A percentile compares a stretch with the other conserved stretches of the same genome.
phyloP scores from a whole-genome alignment of 2,329 filamentous ascomycete genomes.

The Apiospora phragmitis region DNA sequence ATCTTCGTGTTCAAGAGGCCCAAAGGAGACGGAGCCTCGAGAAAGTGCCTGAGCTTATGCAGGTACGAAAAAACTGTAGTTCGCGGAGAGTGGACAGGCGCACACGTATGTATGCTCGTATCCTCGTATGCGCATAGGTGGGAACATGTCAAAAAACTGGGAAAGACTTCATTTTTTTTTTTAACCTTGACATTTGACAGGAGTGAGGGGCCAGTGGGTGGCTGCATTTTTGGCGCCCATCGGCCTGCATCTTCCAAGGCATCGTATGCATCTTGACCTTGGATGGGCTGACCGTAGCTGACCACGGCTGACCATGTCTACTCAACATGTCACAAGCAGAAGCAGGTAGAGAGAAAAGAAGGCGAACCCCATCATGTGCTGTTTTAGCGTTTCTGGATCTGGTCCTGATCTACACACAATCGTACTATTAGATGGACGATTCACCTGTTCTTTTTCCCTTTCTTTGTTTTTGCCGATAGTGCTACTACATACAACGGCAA shows the following conservation, averaged over 20 bases:
- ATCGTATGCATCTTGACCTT: not conserved
- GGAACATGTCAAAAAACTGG: not conserved
- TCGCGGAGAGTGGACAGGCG: not conserved
- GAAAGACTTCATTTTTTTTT: not conserved
- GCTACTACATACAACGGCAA: not conserved
- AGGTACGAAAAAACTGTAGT: not conserved
- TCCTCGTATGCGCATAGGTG: not conserved
- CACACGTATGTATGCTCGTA: not conserved
- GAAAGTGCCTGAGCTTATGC: conserved; percentile 1
- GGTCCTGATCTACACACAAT: not conserved
- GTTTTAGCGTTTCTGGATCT: not conserved
- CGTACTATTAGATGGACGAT: not conserved
- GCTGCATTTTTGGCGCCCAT: not conserved
- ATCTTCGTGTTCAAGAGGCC: not conserved
- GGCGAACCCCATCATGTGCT: not conserved
- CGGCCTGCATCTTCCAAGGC: not conserved
- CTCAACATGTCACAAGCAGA: not conserved
- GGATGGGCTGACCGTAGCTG: not conserved
- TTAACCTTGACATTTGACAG: not conserved
- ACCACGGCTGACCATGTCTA: not conserved
- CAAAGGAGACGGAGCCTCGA: not conserved
- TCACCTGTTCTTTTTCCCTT: not conserved
- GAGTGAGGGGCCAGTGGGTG: not conserved
- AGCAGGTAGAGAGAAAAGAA: not conserved
- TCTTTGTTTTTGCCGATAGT: not conserved